Percentiles rank a stretch among this genome's conserved stretches.
These are phyloP conservation scores for Beauveria australis DNA, from an alignment of 2,329 filamentous ascomycete species.

Conservation along the genomic window DNA sequence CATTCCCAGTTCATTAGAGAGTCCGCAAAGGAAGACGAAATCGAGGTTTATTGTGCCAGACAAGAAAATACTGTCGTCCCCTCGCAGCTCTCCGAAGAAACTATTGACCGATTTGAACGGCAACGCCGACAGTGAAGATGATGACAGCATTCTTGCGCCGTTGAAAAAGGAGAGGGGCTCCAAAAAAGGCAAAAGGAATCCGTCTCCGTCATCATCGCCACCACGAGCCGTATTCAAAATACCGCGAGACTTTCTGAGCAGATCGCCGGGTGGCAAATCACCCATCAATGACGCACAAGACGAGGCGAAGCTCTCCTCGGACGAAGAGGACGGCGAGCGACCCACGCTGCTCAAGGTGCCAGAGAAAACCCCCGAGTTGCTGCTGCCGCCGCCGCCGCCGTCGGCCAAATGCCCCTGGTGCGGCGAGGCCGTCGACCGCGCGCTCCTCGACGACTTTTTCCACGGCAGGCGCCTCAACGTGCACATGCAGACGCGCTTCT, in stretches of 20 bases:
- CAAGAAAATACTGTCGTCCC: not conserved
- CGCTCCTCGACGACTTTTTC: constrained; percentile 45
- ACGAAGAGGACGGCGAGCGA: not conserved
- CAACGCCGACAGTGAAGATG: not conserved
- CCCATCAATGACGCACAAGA: not conserved
- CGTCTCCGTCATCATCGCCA: constrained; percentile 12
- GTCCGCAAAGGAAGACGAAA: not conserved
- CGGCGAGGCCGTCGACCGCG: constrained; percentile 46
- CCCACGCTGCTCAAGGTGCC: not conserved
- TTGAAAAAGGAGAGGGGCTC: not conserved
- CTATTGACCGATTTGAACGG: not conserved
- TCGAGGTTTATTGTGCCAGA: not conserved
- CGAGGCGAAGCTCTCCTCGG: not conserved
- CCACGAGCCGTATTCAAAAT: constrained; percentile 16
- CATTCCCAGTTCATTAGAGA: constrained; percentile 4
- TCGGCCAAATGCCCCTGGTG: constrained; percentile 56
- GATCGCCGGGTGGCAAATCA: not conserved
- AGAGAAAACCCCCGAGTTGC: not conserved
- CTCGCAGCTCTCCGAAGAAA: not conserved
- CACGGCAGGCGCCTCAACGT: constrained; percentile 43
- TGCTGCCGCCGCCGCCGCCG: not conserved
- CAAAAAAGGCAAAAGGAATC: not conserved
- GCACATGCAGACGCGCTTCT: constrained; percentile 54
- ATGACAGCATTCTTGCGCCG: not conserved
- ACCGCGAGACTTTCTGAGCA: constrained; percentile 10